Base-by-base conservation (phyloP, 768 basidiomycete species). In the Holtermannia corniformis region DNA sequence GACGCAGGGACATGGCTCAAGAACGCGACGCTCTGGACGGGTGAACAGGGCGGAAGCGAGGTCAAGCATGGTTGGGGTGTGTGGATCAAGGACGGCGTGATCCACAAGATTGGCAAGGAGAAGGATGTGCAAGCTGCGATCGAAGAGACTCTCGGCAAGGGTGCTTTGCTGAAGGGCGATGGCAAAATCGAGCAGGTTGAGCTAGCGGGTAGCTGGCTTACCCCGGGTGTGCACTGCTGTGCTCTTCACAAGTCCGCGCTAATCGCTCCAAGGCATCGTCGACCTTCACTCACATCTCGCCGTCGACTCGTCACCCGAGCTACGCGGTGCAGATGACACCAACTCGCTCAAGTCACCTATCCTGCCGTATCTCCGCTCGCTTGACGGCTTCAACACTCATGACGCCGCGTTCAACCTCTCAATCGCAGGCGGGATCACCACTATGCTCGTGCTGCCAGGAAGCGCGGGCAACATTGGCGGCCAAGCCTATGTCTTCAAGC, bases 331-430 rank as follows among this genome's bases (percentile, higher is more conserved):
- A 71, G 46, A 53, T 0, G 86, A 87, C 64, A 74, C 78, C 13
- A 82, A 84, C 66, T 87, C 86, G 10, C 57, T 55, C 10, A 78
- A 85, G 47, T 84, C 83, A 0, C 79, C 86, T 3, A 77, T 85
- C 37, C 51, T 61, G 19, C 72, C 71, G 12, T 70, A 68, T 82
- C 75, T 96, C 23, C 78, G 88, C 44, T 84, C 80, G 52, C 76
- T 90, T 37, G 91, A 96, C 67, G 87, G 80, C 0, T 78, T 95
- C 61, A 85, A 92, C 67, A 89, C 86, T 0, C 86, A 89, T 55
- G 90, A 92, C 64, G 78, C 80, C 22, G 77, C 83, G 1, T 83
- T 83, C 67, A 76, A 76, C 51, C 76, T 87, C 14, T 80, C 86
- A 2, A 82, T 90, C 50, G 79, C 91, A 2, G 90, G 90, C 11